Evolutionary conservation across 495 filamentous ascomycete genomes (phyloP).

Genomic region (Penicilliopsis zonata): DNA sequence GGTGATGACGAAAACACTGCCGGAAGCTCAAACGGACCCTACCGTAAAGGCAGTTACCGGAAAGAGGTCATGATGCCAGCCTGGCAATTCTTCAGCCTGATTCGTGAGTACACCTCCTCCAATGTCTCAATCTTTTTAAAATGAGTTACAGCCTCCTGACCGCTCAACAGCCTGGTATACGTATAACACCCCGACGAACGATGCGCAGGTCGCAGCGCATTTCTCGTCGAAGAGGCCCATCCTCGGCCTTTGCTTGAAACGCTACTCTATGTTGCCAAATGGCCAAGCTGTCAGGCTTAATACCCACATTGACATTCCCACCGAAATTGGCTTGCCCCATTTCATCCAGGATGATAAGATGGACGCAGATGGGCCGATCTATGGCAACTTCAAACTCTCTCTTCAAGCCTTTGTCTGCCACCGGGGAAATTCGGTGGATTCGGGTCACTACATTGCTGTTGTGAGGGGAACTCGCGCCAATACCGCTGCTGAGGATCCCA

Average conservation of each 20-base stretch:
- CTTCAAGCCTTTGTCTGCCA: conserved; percentile 88
- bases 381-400: conserved; percentile 77
- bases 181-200: conserved; percentile 57
- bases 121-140: background rate
- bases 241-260: conserved; percentile 82
- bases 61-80: conserved; percentile 92
- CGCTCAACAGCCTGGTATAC: conserved; percentile 43
- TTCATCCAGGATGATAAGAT: conserved; percentile 76
- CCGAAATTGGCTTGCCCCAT: conserved; percentile 76
- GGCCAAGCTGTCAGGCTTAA: conserved; percentile 57
- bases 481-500: conserved; percentile 34
- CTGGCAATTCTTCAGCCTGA: conserved; percentile 93
- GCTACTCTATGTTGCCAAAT: conserved; percentile 64
- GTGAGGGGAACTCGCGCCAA: conserved; percentile 48
- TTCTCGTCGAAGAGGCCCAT: conserved; percentile 68
- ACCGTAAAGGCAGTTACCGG: conserved; percentile 41
- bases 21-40: conserved; percentile 7
- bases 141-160: conserved; percentile 19
- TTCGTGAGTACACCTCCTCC: conserved; percentile 42
- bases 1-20: conserved; percentile 26
- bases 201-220: conserved; percentile 60
- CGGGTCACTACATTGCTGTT: conserved; percentile 83
- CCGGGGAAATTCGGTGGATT: conserved; percentile 75
- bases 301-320: conserved; percentile 82
- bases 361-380: conserved; percentile 49